A percentile compares a stretch with the other conserved stretches of the same genome.
These are phyloP conservation scores for Boletus sensibilis DNA, from an alignment of 768 basidiomycete species.

Conservation along the genomic window DNA sequence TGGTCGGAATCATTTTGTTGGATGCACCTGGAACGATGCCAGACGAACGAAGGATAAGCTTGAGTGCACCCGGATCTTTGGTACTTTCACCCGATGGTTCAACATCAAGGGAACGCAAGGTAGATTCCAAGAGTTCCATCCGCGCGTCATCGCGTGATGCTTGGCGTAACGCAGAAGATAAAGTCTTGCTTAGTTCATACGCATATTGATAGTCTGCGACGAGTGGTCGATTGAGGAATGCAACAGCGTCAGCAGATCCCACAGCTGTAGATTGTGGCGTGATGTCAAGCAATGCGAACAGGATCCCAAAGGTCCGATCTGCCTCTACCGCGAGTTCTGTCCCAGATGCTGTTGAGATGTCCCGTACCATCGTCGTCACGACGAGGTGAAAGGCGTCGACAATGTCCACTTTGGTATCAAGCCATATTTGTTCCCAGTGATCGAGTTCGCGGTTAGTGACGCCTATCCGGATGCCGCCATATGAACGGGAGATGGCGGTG, in stretches of 20 bases:
- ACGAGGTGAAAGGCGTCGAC: slow-evolving; percentile 69
- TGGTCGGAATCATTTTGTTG: slow-evolving; percentile 32
- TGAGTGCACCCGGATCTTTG: slow-evolving; percentile 56
- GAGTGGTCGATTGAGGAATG: slow-evolving; percentile 67
- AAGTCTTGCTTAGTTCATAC: slow-evolving; percentile 55
- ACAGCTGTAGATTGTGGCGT: slow-evolving; percentile 21
- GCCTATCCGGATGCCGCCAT: slow-evolving; percentile 50
- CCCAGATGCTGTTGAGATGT: slow-evolving; percentile 46
- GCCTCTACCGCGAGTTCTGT: slow-evolving; percentile 43
- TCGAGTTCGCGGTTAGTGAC: slow-evolving; percentile 38
- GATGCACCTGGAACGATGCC: slow-evolving; percentile 39
- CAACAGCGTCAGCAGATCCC: slow-evolving; percentile 33
- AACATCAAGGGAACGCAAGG: slow-evolving; percentile 43
- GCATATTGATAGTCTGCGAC: slow-evolving; percentile 71
- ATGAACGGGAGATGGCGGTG: slow-evolving; percentile 50
- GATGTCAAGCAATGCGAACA: slow-evolving; percentile 59
- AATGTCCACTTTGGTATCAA: slow-evolving; percentile 70
- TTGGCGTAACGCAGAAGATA: slow-evolving; percentile 44
- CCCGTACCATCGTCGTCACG: slow-evolving; percentile 47
- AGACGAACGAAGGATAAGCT: slow-evolving; percentile 61
- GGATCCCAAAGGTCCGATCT: slow-evolving; percentile 54
- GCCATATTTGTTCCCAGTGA: slow-evolving; percentile 71
- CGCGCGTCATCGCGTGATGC: slow-evolving; percentile 56
- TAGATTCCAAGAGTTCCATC: slow-evolving; percentile 54
- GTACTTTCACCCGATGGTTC: slow-evolving; percentile 9